Conservation (phyloP, 164 flowering plant species). For the Umbilicus rupestris region DNA sequence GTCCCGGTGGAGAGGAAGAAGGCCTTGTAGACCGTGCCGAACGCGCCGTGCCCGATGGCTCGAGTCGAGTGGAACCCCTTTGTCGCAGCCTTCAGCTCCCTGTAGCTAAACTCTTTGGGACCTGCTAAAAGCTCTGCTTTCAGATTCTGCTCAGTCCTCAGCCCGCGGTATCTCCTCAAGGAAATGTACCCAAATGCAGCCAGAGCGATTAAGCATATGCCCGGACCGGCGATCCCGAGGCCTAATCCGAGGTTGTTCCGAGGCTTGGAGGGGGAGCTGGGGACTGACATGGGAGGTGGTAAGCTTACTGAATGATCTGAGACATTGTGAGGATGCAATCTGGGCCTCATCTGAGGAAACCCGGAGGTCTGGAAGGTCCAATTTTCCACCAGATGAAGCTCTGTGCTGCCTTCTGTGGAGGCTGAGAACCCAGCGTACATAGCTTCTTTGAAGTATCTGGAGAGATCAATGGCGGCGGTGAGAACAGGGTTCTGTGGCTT, state of each 20-base stretch:
- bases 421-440: conserved; percentile 79
- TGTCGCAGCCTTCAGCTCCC: conserved; percentile 48
- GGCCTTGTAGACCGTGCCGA: conserved; percentile 63
- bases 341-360: conserved; percentile 24
- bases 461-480: conserved; percentile 40
- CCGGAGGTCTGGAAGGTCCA: conserved; percentile 67
- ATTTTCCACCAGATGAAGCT: conserved; percentile 48
- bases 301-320: conserved; percentile 37
- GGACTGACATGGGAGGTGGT: conserved; percentile 21
- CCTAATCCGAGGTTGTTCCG: conserved; percentile 40
- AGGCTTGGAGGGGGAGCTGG: conserved; percentile 19
- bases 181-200: conserved; percentile 45
- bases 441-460: conserved; percentile 31
- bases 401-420: conserved; percentile 83
- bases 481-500: conserved; percentile 51
- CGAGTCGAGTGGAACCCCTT: conserved; percentile 49
- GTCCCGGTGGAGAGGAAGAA: conserved; percentile 24
- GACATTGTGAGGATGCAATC: conserved; percentile 39
- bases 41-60: conserved; percentile 49
- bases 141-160: conserved; percentile 20
- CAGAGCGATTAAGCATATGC: conserved; percentile 30
- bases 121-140: conserved; percentile 48
- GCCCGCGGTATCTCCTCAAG: conserved; percentile 35
- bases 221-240: conserved; percentile 54
- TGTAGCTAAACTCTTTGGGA: conserved; percentile 58